Percentiles rank a stretch among this genome's conserved stretches.
Conservation (phyloP, 2,329 filamentous ascomycete species). For the Sporothrix inflata region DNA sequence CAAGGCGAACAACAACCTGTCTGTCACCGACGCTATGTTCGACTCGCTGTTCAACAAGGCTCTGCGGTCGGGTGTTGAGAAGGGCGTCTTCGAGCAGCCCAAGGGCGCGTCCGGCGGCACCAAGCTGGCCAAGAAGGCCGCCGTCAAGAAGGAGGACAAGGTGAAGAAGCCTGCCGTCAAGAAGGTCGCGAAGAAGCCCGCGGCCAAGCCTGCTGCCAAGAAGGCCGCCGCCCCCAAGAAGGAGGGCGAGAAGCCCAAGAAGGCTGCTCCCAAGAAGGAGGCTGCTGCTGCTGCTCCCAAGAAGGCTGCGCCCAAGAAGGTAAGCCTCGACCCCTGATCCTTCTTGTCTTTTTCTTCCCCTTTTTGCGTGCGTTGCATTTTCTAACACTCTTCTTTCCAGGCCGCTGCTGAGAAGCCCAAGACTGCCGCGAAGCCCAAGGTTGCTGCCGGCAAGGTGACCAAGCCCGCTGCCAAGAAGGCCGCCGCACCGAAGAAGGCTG, state of each 20-base stretch:
- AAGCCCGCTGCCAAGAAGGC: constrained; percentile 53
- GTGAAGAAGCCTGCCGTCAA: constrained; percentile 41
- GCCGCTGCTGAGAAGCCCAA: constrained; percentile 64
- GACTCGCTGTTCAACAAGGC: constrained; percentile 83
- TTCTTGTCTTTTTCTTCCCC: not conserved
- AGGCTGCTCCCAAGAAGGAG: constrained; percentile 36
- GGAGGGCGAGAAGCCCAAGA: constrained; percentile 41
- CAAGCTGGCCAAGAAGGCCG: constrained; percentile 84
- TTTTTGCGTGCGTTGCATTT: constrained; percentile 32
- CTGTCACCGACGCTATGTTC: constrained; percentile 58
- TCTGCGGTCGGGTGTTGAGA: constrained; percentile 79
- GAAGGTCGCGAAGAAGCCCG: constrained; percentile 43
- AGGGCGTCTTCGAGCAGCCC: constrained; percentile 83
- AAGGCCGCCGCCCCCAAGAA: constrained; percentile 43
- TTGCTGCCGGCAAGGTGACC: constrained; percentile 55
- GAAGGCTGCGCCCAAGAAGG: constrained; percentile 45
- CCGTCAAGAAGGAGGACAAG: constrained; percentile 41
- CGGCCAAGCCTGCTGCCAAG: constrained; percentile 44
- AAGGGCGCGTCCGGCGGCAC: constrained; percentile 90
- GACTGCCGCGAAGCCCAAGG: constrained; percentile 79
- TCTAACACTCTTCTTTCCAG: constrained; percentile 60
- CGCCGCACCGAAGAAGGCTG: constrained; percentile 50
- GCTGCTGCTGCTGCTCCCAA: constrained; percentile 33
- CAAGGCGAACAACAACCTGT: constrained; percentile 57
- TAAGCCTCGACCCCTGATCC: not conserved